Evolutionary conservation across 106 monocot genomes (phyloP).

Genomic region (Allium sativum): DNA sequence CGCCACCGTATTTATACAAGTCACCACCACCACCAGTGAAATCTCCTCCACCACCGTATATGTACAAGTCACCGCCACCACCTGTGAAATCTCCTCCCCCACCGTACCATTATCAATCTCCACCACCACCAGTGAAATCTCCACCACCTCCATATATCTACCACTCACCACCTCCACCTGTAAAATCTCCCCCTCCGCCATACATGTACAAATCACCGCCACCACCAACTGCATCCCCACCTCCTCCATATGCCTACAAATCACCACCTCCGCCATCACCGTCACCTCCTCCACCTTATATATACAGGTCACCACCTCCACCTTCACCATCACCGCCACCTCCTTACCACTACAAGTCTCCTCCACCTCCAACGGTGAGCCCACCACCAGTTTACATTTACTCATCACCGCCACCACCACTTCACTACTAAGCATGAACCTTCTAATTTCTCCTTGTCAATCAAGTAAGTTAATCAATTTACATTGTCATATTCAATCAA

Average conservation of each 20-base stretch:
- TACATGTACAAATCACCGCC: conserved; percentile 10
- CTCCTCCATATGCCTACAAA: conserved; percentile 4
- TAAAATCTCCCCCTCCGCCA: conserved; percentile 13
- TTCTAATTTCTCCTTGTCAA: conserved; percentile 3
- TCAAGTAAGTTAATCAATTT: conserved; percentile 11
- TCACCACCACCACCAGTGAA: conserved; percentile 23
- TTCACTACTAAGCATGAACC: conserved; percentile 10
- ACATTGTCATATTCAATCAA: neutral
- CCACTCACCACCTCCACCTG: conserved; percentile 23
- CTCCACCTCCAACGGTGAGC: conserved; percentile 2
- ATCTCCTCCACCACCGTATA: conserved; percentile 21
- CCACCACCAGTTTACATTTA: conserved; percentile 3
- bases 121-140: conserved; percentile 7
- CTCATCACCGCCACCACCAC: conserved; percentile 12
- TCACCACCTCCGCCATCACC: conserved; percentile 12
- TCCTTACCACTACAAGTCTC: conserved; percentile 14
- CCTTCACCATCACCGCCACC: conserved; percentile 17
- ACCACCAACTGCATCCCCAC: conserved; percentile 9
- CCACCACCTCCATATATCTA: conserved; percentile 15
- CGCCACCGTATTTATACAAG: conserved; percentile 14
- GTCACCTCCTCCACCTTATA: conserved; percentile 11
- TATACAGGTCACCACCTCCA: conserved; percentile 23
- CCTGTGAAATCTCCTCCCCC: conserved; percentile 1
- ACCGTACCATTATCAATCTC: conserved; percentile 6
- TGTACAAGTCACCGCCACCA: conserved; percentile 25